Base-by-base conservation (phyloP, 345 rosid species). In the Bruguiera sexangula region DNA sequence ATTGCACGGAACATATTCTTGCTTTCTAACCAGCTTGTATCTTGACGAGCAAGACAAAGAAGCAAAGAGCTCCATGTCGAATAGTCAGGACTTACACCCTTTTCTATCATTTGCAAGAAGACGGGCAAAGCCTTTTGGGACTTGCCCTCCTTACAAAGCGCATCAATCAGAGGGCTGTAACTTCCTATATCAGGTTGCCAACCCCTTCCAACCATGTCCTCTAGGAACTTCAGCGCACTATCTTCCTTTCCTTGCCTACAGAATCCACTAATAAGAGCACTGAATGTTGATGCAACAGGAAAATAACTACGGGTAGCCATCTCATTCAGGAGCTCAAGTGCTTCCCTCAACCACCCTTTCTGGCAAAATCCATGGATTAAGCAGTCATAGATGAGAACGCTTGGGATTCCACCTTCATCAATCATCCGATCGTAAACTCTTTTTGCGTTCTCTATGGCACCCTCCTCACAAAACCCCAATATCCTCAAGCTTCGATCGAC, bases 151-250 rank as follows among this genome's bases (percentile, higher is more conserved):
- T 68, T 63, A 53, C 88, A 85, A 54, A 85, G 73, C 29, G 68
- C 82, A 71, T 82, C 66, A 16, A 94, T 69, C 72, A 85, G 55
- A 6, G 82, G 74, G 27, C 69, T 69, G 58, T 87, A 86, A 74
- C 88, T 82, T 71, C 73, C 85, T 34, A 57, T 52, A 72, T 83
- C 81, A 21, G 84, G 86, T 21, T 69, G 10, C 6, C 85, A 85
- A 2, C 92, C 97, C 80, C 87, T 84, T 46, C 74, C 76, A 51
- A 77, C 83, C 84, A 88, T 80, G 75, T 89, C 93, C 65, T 85
- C 88, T 46, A 89, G 61, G 52, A 94, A 77, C 74, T 81, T 87
- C 70, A 87, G 52, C 34, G 88, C 91, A 43, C 74, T 85, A 67
- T 43, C 78, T 58, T 80, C 82, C 60, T 77, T 84, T 59, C 83